Percentiles rank a stretch among this genome's conserved stretches.
Conservation (phyloP, 129 eudicot species). For the Flaveria robusta region DNA sequence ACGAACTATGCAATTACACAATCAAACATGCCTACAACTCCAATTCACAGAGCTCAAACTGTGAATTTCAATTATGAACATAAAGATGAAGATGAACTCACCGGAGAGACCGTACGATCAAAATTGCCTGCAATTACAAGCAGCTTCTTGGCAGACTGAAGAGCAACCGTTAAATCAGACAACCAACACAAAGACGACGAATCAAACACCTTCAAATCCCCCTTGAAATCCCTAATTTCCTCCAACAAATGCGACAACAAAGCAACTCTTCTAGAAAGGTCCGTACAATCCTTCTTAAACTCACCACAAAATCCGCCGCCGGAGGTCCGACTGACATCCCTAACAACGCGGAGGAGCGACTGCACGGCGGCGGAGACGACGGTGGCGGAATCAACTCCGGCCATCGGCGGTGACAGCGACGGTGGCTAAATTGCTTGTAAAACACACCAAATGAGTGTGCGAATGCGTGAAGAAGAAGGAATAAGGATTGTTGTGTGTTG, state of each 20-base stretch:
- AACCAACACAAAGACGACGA: constrained; percentile 46
- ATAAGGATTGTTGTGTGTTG: neutral
- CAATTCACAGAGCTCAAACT: neutral
- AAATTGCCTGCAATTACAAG: constrained; percentile 58
- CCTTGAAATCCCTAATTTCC: constrained; percentile 64
- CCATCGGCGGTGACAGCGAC: constrained; percentile 53
- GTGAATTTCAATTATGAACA: neutral
- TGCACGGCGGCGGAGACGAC: constrained; percentile 30
- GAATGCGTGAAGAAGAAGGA: constrained; percentile 3
- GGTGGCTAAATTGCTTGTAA: constrained; percentile 2
- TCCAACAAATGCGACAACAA: constrained; percentile 79
- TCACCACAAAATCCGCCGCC: constrained; percentile 55
- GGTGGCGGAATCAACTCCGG: constrained; percentile 48
- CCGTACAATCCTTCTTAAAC: constrained; percentile 80
- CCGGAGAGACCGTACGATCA: constrained; percentile 57
- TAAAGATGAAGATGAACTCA: constrained; percentile 33
- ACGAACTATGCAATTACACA: too few relatives aligned
- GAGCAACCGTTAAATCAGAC: constrained; percentile 49
- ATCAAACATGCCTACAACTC: too few relatives aligned
- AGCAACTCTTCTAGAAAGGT: constrained; percentile 66
- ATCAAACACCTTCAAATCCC: constrained; percentile 33
- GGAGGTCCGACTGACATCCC: constrained; percentile 53
- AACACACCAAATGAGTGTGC: neutral
- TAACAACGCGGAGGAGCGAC: constrained; percentile 60
- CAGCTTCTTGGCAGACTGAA: constrained; percentile 64